Percentiles rank a stretch among this genome's conserved stretches.
Evolutionary conservation across 2,329 filamentous ascomycete genomes (phyloP).

Genomic region (Pyrenophora seminiperda): DNA sequence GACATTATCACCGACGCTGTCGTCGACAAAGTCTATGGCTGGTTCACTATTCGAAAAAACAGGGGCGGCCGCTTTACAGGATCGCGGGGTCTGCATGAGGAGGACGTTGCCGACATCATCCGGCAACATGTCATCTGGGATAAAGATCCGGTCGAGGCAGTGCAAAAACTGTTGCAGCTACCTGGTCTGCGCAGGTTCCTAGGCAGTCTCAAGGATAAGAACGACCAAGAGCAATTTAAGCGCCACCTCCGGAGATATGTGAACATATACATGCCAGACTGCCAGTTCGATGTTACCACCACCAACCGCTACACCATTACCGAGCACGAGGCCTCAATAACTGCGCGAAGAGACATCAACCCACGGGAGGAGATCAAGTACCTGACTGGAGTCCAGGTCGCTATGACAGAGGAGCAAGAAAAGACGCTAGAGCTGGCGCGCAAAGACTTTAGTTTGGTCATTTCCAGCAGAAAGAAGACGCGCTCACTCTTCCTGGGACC

Average conservation of each 20-base stretch:
- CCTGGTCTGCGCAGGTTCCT: constrained; percentile 75
- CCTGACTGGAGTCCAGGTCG: constrained; percentile 86
- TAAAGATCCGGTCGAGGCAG: constrained; percentile 73
- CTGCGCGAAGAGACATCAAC: constrained; percentile 77
- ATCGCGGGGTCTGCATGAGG: constrained; percentile 75
- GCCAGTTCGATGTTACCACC: constrained; percentile 88
- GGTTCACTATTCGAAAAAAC: constrained; percentile 96
- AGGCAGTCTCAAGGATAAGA: constrained; percentile 69
- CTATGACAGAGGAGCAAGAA: constrained; percentile 91
- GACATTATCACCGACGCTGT: constrained; percentile 94
- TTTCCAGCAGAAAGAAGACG: constrained; percentile 88
- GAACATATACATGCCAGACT: constrained; percentile 90
- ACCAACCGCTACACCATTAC: constrained; percentile 95
- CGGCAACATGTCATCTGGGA: constrained; percentile 72
- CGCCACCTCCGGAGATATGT: constrained; percentile 88
- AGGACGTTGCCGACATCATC: constrained; percentile 65
- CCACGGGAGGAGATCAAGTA: constrained; percentile 89
- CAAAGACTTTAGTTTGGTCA: constrained; percentile 96
- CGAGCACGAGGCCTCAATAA: constrained; percentile 85
- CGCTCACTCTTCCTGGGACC: constrained; percentile 93
- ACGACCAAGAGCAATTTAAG: constrained; percentile 85
- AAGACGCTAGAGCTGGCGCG: constrained; percentile 75
- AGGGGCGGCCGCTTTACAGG: constrained; percentile 81
- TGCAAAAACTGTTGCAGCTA: constrained; percentile 72
- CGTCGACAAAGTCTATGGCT: constrained; percentile 93